A percentile compares a stretch with the other conserved stretches of the same genome.
Evolutionary conservation across 108 stramenopile genomes (phyloP).

Genomic region (Bacterosira constricta): DNA sequence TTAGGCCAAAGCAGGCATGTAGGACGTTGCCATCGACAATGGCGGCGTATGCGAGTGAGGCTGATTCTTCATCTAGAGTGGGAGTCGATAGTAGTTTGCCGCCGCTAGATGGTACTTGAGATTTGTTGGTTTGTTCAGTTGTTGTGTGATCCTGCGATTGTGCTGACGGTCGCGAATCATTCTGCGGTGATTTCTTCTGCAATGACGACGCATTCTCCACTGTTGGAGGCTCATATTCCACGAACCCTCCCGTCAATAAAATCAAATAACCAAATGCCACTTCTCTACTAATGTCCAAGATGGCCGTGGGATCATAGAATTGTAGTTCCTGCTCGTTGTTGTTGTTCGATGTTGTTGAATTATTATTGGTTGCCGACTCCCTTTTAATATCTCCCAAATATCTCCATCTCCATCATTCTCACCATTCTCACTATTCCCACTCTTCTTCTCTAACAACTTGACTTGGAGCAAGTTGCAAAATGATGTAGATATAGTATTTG

Average conservation of each 20-base stretch:
- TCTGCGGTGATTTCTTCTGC: not conserved
- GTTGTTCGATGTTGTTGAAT: not conserved
- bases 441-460: too few relatives aligned
- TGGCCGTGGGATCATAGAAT: constrained; percentile 32
- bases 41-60: constrained; percentile 32
- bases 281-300: constrained; percentile 27
- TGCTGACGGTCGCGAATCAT: not conserved
- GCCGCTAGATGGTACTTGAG: not conserved
- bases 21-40: constrained; percentile 49
- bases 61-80: constrained; percentile 2
- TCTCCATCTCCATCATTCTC: too few relatives aligned
- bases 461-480: too few relatives aligned
- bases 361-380: not conserved
- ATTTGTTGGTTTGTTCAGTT: not conserved
- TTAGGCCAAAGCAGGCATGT: constrained; percentile 45
- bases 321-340: constrained; percentile 13
- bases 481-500: too few relatives aligned
- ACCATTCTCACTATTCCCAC: too few relatives aligned
- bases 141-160: not conserved
- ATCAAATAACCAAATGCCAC: constrained; percentile 44
- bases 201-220: not conserved
- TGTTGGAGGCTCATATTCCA: constrained; percentile 2
- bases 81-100: not conserved
- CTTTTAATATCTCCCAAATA: too few relatives aligned
- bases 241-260: constrained; percentile 38